Evolutionary conservation across 768 basidiomycete genomes (phyloP), one percentile per base, ranked within the genome.

Genomic region (Russula compacta): DNA sequence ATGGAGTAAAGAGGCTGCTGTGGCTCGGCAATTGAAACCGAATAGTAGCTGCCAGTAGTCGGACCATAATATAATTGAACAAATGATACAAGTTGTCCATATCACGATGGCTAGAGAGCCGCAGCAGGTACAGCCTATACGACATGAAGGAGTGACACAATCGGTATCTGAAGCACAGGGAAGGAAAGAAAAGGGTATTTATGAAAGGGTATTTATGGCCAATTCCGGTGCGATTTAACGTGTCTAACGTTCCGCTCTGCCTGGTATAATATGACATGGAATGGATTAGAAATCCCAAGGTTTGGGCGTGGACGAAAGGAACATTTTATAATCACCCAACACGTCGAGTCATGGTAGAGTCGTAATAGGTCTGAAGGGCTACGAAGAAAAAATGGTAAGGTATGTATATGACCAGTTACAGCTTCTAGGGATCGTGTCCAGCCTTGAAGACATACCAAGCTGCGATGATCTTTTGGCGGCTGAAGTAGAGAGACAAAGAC

Each of bases 1-100:
- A 95, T 71, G 91, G 90, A 0, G 79, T 97, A 53, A 98, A 95
- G 78, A 78, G 92, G 65, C 74, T 95, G 70, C 73, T 95, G 61
- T 95, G 93, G 93, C 73, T 95, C 51, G 89, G 91, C 52, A 81
- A 86, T 64, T 90, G 67, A 71, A 14, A 14, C 10, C 5, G 39
- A 17, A 44, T n/a, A 15, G 7, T 8, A 46, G 14, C 33, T 44
- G 35, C 15, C 9, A n/a, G 6, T 8, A 32, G 21, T 24, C 7
- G 40, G 53, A 50, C 47, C 42, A 55, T 17, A 33, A 56, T n/a
- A 43, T 49, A 57, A 44, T 11, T 24, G 40, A 60, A 47, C 47
- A 38, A 54, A 17, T 40, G 58, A 47, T 62, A 58, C 52, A 58
- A 29, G 24, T 29, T 32, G 19, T 36, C 54, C 40, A 17, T 42